Percentiles rank a stretch among this genome's conserved stretches.
These are phyloP conservation scores for Nadsonia starkeyi-henricii DNA, from an alignment of 1,139 yeast genomes.

Conservation along the genomic window DNA sequence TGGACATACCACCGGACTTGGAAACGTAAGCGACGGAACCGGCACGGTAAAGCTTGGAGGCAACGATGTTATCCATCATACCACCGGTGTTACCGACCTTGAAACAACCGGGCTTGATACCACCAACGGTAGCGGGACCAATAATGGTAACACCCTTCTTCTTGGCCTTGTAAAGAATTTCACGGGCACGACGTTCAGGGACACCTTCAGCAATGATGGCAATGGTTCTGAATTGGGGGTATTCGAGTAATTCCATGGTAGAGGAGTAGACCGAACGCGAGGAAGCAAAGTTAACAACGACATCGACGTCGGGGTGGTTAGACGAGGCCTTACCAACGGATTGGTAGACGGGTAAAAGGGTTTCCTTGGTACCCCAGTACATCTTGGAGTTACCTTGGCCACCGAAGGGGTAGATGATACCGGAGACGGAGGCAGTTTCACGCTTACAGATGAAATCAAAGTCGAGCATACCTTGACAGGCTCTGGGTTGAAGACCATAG, in stretches of 20 bases:
- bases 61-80: conserved; percentile 37
- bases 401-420: conserved; percentile 34
- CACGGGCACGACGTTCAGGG: conserved; percentile 36
- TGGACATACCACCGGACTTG: conserved; percentile 37
- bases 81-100: conserved; percentile 38
- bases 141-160: conserved; percentile 33
- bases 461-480: conserved; percentile 37
- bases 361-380: conserved; percentile 39
- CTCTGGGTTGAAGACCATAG: conserved; percentile 32
- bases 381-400: conserved; percentile 33
- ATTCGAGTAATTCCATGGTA: conserved; percentile 33
- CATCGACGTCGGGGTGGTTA: conserved; percentile 35
- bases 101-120: conserved; percentile 37
- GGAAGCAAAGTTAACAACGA: conserved; percentile 35
- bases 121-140: conserved; percentile 37
- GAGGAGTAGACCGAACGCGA: conserved; percentile 34
- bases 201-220: conserved; percentile 38
- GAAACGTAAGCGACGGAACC: conserved; percentile 36
- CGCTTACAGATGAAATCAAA: conserved; percentile 35
- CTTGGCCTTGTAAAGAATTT: conserved; percentile 30
- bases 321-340: conserved; percentile 28
- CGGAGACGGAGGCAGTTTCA: conserved; percentile 34
- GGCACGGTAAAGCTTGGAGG: conserved; percentile 34
- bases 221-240: conserved; percentile 32
- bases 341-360: conserved; percentile 32